phyloP scores from a whole-genome alignment of 805 yeast species.

The Sugiyamaella valdiviana region DNA sequence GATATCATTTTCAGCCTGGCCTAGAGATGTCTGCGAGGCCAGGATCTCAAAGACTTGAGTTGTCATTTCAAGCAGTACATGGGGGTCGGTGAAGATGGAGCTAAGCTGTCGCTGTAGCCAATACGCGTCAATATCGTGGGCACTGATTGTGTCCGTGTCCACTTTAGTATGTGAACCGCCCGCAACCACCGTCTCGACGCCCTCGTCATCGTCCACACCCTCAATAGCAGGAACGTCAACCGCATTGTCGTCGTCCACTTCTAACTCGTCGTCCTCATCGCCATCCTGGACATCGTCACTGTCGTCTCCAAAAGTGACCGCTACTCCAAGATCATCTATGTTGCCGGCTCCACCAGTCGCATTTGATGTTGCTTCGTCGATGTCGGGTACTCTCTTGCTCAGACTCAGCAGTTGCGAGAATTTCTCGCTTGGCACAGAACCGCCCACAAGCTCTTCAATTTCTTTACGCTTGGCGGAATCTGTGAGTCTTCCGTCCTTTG shows the following conservation, averaged over 20 bases:
- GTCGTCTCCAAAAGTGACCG: constrained; percentile 37
- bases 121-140: constrained; percentile 40
- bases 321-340: constrained; percentile 40
- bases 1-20: constrained; percentile 50
- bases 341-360: constrained; percentile 16
- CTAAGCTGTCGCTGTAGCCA: constrained; percentile 53
- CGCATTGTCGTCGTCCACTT: constrained; percentile 15
- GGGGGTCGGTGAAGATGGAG: constrained; percentile 35
- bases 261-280: constrained; percentile 19
- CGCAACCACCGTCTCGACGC: background rate
- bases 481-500: constrained; percentile 42
- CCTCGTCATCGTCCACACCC: background rate
- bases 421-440: constrained; percentile 36
- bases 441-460: constrained; percentile 46
- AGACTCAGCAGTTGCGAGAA: constrained; percentile 44
- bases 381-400: constrained; percentile 47
- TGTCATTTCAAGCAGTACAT: constrained; percentile 37
- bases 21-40: constrained; percentile 32
- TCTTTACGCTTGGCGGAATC: constrained; percentile 44
- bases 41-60: constrained; percentile 38
- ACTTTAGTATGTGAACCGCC: background rate
- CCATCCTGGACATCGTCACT: constrained; percentile 17
- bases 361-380: constrained; percentile 25
- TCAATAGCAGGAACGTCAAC: constrained; percentile 2
- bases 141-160: constrained; percentile 24